Conservation (phyloP, 78 protist species). For the Acrasis kona region DNA sequence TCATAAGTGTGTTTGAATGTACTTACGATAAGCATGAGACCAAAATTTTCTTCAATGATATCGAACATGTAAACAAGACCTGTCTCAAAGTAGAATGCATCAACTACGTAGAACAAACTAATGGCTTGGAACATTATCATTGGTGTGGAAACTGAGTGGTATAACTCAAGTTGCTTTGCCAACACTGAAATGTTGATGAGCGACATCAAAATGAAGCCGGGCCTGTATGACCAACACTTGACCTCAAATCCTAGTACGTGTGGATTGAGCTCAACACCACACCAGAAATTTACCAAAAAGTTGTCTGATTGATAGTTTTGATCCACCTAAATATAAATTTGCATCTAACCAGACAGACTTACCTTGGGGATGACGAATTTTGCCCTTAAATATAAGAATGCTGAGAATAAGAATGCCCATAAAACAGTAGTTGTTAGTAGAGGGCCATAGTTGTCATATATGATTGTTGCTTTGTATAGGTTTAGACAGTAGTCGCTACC, state of each 20-base stretch:
- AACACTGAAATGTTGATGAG: background rate
- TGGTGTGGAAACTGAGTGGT: background rate
- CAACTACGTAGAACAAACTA: background rate
- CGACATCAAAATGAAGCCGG: background rate
- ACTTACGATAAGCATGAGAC: background rate
- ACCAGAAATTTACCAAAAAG: constrained; percentile 19
- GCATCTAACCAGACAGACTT: background rate
- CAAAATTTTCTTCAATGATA: constrained; percentile 4
- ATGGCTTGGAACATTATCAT: background rate
- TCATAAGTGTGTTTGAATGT: background rate
- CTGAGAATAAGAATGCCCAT: constrained; percentile 2
- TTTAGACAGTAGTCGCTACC: background rate
- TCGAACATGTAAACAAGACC: background rate
- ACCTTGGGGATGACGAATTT: background rate
- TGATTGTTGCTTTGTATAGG: background rate
- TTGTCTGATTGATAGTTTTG: constrained; percentile 1
- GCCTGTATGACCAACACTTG: constrained; percentile 3
- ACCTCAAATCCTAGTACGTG: constrained; percentile 2
- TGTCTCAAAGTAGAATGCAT: background rate
- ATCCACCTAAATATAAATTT: background rate
- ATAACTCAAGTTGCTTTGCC: background rate
- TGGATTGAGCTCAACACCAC: constrained; percentile 40
- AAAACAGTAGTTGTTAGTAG: background rate
- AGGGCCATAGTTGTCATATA: background rate
- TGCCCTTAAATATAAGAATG: background rate